Evolutionary conservation across 2,329 filamentous ascomycete genomes (phyloP).

Genomic region (Podosphaera fusca): DNA sequence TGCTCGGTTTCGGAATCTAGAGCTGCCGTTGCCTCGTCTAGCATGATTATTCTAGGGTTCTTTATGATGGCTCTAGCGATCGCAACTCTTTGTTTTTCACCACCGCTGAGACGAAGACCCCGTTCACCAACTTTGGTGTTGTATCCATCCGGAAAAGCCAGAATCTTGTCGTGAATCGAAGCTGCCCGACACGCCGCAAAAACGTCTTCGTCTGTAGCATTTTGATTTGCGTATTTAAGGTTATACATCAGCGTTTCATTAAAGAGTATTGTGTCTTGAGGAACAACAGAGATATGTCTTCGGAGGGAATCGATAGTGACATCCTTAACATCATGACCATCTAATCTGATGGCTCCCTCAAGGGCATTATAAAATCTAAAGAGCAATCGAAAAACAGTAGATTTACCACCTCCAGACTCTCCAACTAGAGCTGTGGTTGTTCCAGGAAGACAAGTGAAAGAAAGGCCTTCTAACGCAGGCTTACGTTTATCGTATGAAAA

Average conservation of each 20-base stretch:
- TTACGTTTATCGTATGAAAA: conserved; percentile 80
- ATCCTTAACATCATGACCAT: conserved; percentile 63
- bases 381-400: conserved; percentile 81
- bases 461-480: conserved; percentile 61
- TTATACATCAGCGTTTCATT: conserved; percentile 94
- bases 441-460: conserved; percentile 67
- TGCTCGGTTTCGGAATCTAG: conserved; percentile 83
- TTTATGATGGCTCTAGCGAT: conserved; percentile 88
- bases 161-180: conserved; percentile 79
- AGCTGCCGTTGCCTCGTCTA: conserved; percentile 83
- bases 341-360: conserved; percentile 59
- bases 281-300: conserved; percentile 79
- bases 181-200: conserved; percentile 64
- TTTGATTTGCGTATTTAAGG: conserved; percentile 65
- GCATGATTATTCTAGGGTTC: conserved; percentile 71
- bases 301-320: conserved; percentile 87
- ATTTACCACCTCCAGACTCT: conserved; percentile 92
- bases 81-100: conserved; percentile 81
- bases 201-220: conserved; percentile 60
- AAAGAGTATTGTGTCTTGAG: conserved; percentile 88
- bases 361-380: conserved; percentile 89
- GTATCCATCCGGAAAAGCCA: conserved; percentile 72
- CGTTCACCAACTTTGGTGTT: conserved; percentile 79
- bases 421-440: conserved; percentile 92
- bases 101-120: conserved; percentile 65